Percentiles rank a stretch among this genome's conserved stretches.
Evolutionary conservation across 2,329 filamentous ascomycete species (phyloP).

Genomic region (Cadophora malorum): DNA sequence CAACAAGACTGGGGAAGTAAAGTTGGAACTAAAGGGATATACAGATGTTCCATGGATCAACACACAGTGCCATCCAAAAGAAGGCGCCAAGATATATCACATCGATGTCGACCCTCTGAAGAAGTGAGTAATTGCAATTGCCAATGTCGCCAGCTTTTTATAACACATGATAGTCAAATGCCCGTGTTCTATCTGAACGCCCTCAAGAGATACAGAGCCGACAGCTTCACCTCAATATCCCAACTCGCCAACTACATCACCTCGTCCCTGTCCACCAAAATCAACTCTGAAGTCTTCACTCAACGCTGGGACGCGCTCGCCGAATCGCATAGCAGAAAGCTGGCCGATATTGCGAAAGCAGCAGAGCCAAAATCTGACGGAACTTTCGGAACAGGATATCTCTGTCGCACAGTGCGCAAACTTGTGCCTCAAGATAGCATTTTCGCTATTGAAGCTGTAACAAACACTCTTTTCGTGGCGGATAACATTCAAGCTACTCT

Average conservation of each 20-base stretch:
- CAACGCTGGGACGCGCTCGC: constrained; percentile 61
- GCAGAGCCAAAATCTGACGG: constrained; percentile 66
- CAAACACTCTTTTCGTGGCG: constrained; percentile 68
- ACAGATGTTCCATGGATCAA: constrained; percentile 91
- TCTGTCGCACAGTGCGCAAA: constrained; percentile 57
- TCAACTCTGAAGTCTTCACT: constrained; percentile 47
- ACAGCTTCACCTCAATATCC: constrained; percentile 67
- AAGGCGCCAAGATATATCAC: constrained; percentile 64
- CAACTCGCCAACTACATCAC: constrained; percentile 72
- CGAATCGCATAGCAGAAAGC: constrained; percentile 61
- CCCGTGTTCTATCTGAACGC: constrained; percentile 75
- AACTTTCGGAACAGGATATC: constrained; percentile 56
- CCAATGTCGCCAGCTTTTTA: not conserved
- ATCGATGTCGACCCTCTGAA: constrained; percentile 71
- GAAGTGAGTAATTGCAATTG: constrained; percentile 52
- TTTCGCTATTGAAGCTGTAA: constrained; percentile 80
- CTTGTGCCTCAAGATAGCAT: constrained; percentile 69
- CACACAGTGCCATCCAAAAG: constrained; percentile 67
- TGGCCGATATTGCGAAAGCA: constrained; percentile 64
- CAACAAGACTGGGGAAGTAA: not conserved
- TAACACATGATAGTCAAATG: constrained; percentile 52
- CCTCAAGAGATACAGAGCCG: constrained; percentile 69
- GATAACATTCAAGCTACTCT: constrained; percentile 73
- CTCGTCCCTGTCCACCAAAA: constrained; percentile 51
- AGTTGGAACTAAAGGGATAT: not conserved